Conservation (phyloP, 257 asterid species). For the Rehmannia glutinosa region DNA sequence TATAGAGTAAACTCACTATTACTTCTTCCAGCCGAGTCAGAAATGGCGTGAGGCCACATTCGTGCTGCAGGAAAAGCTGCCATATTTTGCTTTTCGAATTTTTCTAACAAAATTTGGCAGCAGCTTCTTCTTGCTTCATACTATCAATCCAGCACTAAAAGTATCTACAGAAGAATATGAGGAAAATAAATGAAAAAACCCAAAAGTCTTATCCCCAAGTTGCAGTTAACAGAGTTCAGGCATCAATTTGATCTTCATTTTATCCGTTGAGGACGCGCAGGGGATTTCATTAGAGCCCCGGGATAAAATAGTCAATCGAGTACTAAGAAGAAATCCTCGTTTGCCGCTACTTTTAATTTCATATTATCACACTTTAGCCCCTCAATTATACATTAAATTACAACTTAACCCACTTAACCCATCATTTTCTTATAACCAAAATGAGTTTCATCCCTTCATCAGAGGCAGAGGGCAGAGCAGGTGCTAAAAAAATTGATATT, state of each 20-base stretch:
- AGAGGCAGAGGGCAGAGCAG: too few relatives aligned
- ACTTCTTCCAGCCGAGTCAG: slow-evolving; percentile 16
- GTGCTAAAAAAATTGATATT: too few relatives aligned
- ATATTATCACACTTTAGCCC: neutral
- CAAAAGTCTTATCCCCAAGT: too few relatives aligned
- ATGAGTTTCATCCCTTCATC: too few relatives aligned
- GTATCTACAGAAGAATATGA: neutral
- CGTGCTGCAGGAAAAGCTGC: slow-evolving; percentile 30
- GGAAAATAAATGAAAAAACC: too few relatives aligned
- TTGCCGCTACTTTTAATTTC: neutral
- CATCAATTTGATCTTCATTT: neutral
- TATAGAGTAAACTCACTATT: slow-evolving; percentile 21
- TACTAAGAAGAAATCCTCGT: neutral
- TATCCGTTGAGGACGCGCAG: slow-evolving; percentile 12
- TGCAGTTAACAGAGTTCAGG: too few relatives aligned
- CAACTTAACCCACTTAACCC: too few relatives aligned
- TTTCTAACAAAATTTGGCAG: neutral
- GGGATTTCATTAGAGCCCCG: neutral
- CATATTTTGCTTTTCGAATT: slow-evolving; percentile 16
- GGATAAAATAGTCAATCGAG: slow-evolving; percentile 1
- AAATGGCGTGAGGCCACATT: slow-evolving; percentile 26
- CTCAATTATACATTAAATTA: neutral
- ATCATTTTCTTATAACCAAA: too few relatives aligned
- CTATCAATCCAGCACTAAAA: slow-evolving; percentile 9
- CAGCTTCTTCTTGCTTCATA: slow-evolving; percentile 17